Evolutionary conservation across 495 filamentous ascomycete genomes (phyloP), one percentile per base, ranked within the genome.

Genomic region (Echria macrotheca): DNA sequence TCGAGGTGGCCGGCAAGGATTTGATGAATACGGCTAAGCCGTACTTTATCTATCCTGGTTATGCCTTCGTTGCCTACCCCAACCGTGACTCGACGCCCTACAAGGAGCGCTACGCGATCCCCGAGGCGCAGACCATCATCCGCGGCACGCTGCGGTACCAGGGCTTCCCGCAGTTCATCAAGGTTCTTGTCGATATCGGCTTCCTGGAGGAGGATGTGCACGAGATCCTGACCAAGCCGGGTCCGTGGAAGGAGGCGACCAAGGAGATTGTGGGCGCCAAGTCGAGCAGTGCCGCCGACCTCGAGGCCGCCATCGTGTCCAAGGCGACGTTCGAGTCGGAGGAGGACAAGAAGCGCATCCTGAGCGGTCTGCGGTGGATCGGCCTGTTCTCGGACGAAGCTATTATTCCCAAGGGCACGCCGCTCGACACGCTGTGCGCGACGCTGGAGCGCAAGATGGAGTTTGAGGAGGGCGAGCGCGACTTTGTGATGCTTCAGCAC

Each of bases 361-460:
- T 96, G 14, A 70, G 73, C 49, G 91, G 89, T 17, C 73, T 96
- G 18, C 74, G 77, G 43, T 96, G 91, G 89, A 75, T 96, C 54
- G 91, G 91, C 11, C 66, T 96, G 51, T 93, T 96, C 75, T 89
- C 85, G 21, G 77, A 84, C 52, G 81, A 84, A 50, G 55, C 75
- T 57, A 86, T 84, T 64, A 87, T 64, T 5, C 85, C 89, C 23
- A 74, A 81, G 44, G 84, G 78, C n/a, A 95, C 84, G 71, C 86
- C 86, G 1, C 73, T 95, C 23, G 90, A 95, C 56, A 91, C 86
- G 15, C 80, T 98, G 15, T 96, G 91, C 67, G 90, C 89, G 25
- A 85, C 83, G 14, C 77, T 96, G 10, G 90, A 95, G 71, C 65
- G 85, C 72, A 95, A 95, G 79, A 95, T 96, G 88, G 77, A 85